Evolutionary conservation across 1,139 yeast species (phyloP), one percentile per base, ranked within the genome.

Genomic region (Torulaspora globosa): DNA sequence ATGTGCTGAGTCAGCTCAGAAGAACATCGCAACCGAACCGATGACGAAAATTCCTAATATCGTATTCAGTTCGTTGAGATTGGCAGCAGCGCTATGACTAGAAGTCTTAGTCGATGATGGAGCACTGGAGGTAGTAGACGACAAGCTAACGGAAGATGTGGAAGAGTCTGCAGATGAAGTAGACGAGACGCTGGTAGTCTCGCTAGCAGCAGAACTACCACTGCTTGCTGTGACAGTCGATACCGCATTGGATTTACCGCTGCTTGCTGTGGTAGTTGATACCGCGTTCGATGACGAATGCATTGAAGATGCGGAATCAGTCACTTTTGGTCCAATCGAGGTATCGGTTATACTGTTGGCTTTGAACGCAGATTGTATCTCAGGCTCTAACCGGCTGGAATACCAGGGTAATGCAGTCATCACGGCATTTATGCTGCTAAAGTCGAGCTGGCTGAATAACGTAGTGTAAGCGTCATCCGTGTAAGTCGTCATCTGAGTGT

Each of bases 401-500:
- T 68, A 70, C 73, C 74, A 70, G 53, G 73, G 73, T 41, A 70
- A 57, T 26, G 57, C 65, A 27, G 71, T 62, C 23, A 65, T 68
- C 48, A 67, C 67, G 14, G 63, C 48, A 9, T 65, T 54, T 34
- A 60, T 60, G 12, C 57, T 60, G 35, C 54, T 34, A 46, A 52
- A 42, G 45, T 61, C 57, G 21, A 46, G 28, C 26, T 38, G 36
- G 26, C 36, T 39, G 47, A 37, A 43, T 32, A 72, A 59, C 12
- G 73, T 62, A 49, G 75, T 72, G 63, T 68, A 71, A 36, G 70
- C 61, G 33, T 68, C 69, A 50, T 72, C 74, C 19, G 74, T 71
- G 59, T 70, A 71, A 16, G 39, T 72, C 40, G 59, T 54, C 44
- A 66, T 64, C 39, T 59, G 60, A 46, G 58, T 58, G 54, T 67